Evolutionary conservation across 192 early-diverging fungal species (phyloP), one percentile per base, ranked within the genome.

Genomic region (Chytriomyces sp.): DNA sequence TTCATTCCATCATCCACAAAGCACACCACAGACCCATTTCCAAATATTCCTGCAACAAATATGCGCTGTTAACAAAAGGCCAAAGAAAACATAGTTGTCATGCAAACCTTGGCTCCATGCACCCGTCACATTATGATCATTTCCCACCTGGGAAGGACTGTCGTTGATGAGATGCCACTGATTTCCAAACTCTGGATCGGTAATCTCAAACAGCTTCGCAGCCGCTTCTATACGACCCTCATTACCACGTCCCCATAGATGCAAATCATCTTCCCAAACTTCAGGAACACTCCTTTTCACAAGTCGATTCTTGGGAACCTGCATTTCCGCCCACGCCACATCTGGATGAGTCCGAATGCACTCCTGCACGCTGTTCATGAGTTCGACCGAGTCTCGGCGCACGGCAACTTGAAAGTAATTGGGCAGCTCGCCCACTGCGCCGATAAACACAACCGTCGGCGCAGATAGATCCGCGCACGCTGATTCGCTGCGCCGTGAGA

Each of bases 1-100:
- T 99, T 97, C 60, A 99, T 81, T 1, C 98, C 98, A 80, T 99
- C 98, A 78, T 99, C 98, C 46, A 99, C 89, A 64, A 99, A 92
- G 18, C 91, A 94, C 5, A 98, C 98, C 5, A 92, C 91, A 0
- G 94, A 89, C 46, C 90, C 90, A 35, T 93, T 86, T 43, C 98
- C 98, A 23, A 94, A 97, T 63, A 97, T 91, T 45, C 92, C 87
- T 90, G 73, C 20, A 66, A 23, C 23, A 11, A 53, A 28, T 18
- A 20, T 2, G 20, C 50, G 6, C 9, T 72, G 13, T 13, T 23
- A 13, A n/a, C 26, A 61, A 35, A 13, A 44, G 35, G 23, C 13
- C 26, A 64, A 64, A 64, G 11, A 50, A 46, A 65, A 23, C 35
- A 20, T 47, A 5, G 20, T 63, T 66, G 48, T 49, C 7, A 57